Evolutionary conservation across 768 basidiomycete genomes (phyloP), one percentile per base, ranked within the genome.

Genomic region (Suillus plorans): DNA sequence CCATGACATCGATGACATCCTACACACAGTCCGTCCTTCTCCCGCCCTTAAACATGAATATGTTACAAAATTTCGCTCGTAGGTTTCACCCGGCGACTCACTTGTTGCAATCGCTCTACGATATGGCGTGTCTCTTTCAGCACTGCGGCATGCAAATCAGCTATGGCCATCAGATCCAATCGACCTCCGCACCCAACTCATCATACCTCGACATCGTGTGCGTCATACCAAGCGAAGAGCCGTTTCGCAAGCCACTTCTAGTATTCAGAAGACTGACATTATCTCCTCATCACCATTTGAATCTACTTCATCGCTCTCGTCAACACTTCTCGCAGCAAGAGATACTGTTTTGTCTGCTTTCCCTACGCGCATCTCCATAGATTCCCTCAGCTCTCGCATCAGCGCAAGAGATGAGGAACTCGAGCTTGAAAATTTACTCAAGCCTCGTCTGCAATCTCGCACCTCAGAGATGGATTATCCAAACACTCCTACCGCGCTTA

Each of bases 161-260:
- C 81, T 99, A 9, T 99, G 97, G 97, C 76, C 94, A 7, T 90
- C 92, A 8, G 97, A 99, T 73, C 85, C 94, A 1, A 91, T 99
- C 55, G 94, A 97, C 77, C 84, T 95, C 41, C 90, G 96, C 36
- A 87, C 88, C 55, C 81, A 86, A 7, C 85, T 97, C 42, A 89
- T 91, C 70, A 89, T 99, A 63, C 95, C 96, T 0, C 68, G 60
- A 1, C 67, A 69, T 25, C 47, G 73, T 42, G 18, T 49, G 5
- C 62, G 57, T 50, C 65, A 45, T 12, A 6, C 44, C 5, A 64
- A 66, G 41, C 53, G 25, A 31, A 75, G 49, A 42, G 34, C 36
- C 31, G 16, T 20, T 28, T 28, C 20, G 7, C 58, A 28, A 31
- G 10, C 12, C 7, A 20, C 0, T 10, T 12, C 39, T 39, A 59